Conservation (phyloP, 75 land plant genomes). For the Adiantum capillusveneris region DNA sequence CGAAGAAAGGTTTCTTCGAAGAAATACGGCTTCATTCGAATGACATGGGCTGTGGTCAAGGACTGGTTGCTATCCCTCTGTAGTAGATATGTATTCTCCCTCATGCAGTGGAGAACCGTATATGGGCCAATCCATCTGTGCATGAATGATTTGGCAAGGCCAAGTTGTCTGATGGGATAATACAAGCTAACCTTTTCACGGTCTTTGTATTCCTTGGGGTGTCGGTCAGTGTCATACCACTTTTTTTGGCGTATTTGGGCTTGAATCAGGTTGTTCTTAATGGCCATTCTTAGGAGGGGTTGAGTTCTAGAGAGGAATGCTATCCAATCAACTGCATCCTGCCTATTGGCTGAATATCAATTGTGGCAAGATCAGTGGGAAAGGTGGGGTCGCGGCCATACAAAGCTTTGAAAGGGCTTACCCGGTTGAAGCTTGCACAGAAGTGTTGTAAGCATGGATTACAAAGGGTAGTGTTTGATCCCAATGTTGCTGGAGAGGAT, state of each 20-base stretch:
- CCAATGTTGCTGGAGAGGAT: no score
- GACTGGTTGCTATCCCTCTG: constrained; percentile 2
- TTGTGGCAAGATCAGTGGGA: not conserved
- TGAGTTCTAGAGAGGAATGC: not conserved
- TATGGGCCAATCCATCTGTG: constrained; percentile 6
- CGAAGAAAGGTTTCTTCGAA: not conserved
- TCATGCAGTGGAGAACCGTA: not conserved
- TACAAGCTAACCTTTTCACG: no score
- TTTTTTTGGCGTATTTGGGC: not conserved
- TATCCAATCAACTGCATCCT: not conserved
- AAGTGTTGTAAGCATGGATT: no score
- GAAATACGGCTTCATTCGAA: not conserved
- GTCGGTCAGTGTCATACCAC: not conserved
- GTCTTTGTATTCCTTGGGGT: not conserved
- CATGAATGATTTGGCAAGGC: no score
- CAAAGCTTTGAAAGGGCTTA: not conserved
- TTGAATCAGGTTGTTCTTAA: not conserved
- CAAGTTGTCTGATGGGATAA: no score
- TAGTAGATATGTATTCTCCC: not conserved
- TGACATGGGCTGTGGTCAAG: no score
- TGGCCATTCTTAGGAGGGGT: not conserved
- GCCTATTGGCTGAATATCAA: not conserved
- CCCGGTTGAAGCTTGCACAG: not conserved
- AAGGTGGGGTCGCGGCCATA: no score
- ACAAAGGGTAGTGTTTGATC: not conserved